These are phyloP conservation scores for Yamadazyma membranifaciens DNA, from an alignment of 1,139 yeast genomes.

Conservation along the genomic window DNA sequence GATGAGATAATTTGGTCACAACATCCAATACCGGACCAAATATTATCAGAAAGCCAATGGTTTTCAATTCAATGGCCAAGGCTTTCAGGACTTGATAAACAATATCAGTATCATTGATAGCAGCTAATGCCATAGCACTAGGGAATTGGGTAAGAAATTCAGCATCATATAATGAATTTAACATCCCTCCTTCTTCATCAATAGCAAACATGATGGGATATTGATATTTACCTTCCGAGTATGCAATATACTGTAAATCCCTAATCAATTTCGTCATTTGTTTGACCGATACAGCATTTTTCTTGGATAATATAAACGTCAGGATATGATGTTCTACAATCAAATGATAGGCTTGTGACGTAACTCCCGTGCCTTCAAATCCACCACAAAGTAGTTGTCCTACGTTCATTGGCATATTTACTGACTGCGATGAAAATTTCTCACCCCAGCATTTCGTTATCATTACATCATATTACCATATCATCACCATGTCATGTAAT, in stretches of 20 bases:
- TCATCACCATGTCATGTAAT: too few relatives aligned
- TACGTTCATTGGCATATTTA: conserved; percentile 16
- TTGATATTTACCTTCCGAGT: conserved; percentile 46
- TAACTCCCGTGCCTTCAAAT: conserved; percentile 56
- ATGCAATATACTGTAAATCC: conserved; percentile 58
- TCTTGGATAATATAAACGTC: conserved; percentile 55
- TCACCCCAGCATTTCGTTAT: conserved; percentile 3
- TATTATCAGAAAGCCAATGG: conserved; percentile 56
- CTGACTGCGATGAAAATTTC: conserved; percentile 1
- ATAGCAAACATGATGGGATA: conserved; percentile 71
- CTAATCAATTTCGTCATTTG: conserved; percentile 51
- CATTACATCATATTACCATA: neutral
- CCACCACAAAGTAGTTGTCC: conserved; percentile 67
- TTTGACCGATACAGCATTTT: conserved; percentile 51
- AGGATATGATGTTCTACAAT: conserved; percentile 55
- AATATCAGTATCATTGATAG: conserved; percentile 50
- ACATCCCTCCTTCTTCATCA: conserved; percentile 80
- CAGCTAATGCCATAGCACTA: conserved; percentile 64
- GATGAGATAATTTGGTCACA: conserved; percentile 55
- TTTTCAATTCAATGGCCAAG: conserved; percentile 50
- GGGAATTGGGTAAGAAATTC: conserved; percentile 58
- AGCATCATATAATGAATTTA: conserved; percentile 57
- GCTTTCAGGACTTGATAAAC: conserved; percentile 58
- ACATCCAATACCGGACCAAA: conserved; percentile 69
- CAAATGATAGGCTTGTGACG: conserved; percentile 55